phyloP scores from a whole-genome alignment of 495 filamentous ascomycete species.

The Aspergillus wentii region DNA sequence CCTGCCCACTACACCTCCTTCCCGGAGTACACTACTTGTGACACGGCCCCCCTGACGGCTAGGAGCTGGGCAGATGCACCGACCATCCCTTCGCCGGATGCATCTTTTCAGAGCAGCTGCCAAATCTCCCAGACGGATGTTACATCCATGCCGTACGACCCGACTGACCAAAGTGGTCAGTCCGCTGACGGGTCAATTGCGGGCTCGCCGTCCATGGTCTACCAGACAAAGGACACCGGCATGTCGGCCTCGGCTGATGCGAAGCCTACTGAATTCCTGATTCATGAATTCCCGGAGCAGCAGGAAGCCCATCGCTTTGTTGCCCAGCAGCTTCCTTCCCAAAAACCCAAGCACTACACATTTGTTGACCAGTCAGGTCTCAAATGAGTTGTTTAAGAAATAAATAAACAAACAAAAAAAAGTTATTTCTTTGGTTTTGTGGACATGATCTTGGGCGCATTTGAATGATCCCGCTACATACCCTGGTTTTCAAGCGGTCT shows the following conservation, averaged over 20 bases:
- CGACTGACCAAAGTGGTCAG: slow-evolving; percentile 22
- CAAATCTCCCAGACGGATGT: slow-evolving; percentile 31
- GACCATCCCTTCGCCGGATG: slow-evolving; percentile 37
- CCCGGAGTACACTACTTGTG: slow-evolving; percentile 33
- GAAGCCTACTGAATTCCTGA: slow-evolving; percentile 37
- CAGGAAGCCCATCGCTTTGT: slow-evolving; percentile 32
- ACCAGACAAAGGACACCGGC: slow-evolving; percentile 31
- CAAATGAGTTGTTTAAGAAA: too few relatives aligned
- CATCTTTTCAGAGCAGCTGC: slow-evolving; percentile 24
- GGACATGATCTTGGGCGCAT: too few relatives aligned
- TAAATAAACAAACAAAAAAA: slow-evolving; percentile 1
- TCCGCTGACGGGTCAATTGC: slow-evolving; percentile 20
- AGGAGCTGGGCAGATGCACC: slow-evolving; percentile 38
- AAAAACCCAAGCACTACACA: slow-evolving; percentile 38
- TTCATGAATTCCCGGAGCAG: slow-evolving; percentile 41
- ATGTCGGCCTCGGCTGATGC: slow-evolving; percentile 22
- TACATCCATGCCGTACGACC: slow-evolving; percentile 32
- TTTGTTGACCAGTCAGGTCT: too few relatives aligned
- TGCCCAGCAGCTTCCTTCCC: slow-evolving; percentile 34
- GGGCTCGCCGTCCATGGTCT: slow-evolving; percentile 31
- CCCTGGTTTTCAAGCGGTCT: too few relatives aligned
- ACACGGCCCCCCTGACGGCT: slow-evolving; percentile 23
- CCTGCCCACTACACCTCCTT: slow-evolving; percentile 40
- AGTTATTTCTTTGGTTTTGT: slow-evolving; percentile 2
- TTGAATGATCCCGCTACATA: too few relatives aligned